Conservation (phyloP, 345 rosid genomes). For the Populus pruinosa region DNA sequence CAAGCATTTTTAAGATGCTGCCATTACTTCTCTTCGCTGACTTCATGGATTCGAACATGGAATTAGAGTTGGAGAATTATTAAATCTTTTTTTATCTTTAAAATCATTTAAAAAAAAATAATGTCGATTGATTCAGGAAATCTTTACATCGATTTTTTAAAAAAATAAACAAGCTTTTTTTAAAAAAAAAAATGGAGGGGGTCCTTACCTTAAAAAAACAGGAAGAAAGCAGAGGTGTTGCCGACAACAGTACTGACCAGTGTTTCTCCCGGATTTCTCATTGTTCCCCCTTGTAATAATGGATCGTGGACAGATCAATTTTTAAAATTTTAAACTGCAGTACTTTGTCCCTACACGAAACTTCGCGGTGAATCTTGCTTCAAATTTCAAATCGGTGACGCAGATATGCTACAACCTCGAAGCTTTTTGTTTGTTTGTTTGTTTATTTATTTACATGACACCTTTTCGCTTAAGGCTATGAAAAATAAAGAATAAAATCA, state of each 20-base stretch:
- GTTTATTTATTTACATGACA: not conserved
- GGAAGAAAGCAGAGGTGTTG: not conserved
- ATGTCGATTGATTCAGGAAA: no score
- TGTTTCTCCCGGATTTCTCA: not conserved
- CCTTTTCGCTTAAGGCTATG: not conserved
- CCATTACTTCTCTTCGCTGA: no score
- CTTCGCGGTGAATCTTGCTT: not conserved
- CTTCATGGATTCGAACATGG: no score
- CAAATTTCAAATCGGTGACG: not conserved
- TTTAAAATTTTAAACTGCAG: not conserved
- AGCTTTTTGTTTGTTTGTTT: no score
- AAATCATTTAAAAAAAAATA: no score
- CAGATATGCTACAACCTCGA: not conserved
- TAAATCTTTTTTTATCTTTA: no score
- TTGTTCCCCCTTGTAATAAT: not conserved
- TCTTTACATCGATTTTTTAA: no score
- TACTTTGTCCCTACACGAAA: not conserved
- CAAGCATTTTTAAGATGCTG: no score
- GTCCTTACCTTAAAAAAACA: no score
- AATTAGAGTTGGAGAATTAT: no score
- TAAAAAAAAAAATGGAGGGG: no score
- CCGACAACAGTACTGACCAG: not conserved
- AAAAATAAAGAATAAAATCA: not conserved
- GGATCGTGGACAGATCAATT: not conserved
- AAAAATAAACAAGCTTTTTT: no score